These are phyloP conservation scores for Hymenoscyphus occultus DNA, from an alignment of 2,329 filamentous ascomycete species.

Conservation along the genomic window DNA sequence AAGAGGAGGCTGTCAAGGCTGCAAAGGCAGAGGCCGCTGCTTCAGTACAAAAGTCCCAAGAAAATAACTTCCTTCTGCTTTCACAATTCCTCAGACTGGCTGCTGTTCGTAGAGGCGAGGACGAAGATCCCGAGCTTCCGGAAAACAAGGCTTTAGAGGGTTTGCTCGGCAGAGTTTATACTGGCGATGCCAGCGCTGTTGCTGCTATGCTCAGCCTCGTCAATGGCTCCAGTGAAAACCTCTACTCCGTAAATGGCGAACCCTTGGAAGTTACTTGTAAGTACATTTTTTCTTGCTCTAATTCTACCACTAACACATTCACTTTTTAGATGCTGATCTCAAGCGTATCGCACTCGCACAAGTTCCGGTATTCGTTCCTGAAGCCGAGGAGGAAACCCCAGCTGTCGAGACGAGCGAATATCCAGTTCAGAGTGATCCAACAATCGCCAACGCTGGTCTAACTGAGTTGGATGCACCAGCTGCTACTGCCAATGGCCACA, in stretches of 20 bases:
- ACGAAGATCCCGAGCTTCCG: constrained; percentile 58
- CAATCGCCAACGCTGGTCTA: constrained; percentile 61
- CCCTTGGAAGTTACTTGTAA: constrained; percentile 69
- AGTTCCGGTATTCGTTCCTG: constrained; percentile 39
- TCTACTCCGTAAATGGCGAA: constrained; percentile 63
- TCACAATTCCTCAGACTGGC: constrained; percentile 80
- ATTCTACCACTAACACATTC: constrained; percentile 19
- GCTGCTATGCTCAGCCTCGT: constrained; percentile 74
- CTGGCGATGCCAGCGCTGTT: constrained; percentile 72
- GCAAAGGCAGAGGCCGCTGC: constrained; percentile 50
- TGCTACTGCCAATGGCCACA: constrained; percentile 44
- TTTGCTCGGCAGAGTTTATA: constrained; percentile 73
- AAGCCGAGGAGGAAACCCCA: constrained; percentile 36
- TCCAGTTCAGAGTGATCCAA: constrained; percentile 57
- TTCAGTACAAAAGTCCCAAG: constrained; percentile 54
- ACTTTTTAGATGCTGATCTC: constrained; percentile 53
- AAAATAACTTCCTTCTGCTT: constrained; percentile 64
- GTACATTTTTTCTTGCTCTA: constrained; percentile 31
- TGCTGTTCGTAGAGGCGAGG: constrained; percentile 70
- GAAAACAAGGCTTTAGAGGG: constrained; percentile 81
- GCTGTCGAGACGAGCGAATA: constrained; percentile 38
- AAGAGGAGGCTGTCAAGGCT: constrained; percentile 49
- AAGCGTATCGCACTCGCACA: constrained; percentile 56
- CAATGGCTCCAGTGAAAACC: constrained; percentile 65
- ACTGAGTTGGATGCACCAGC: constrained; percentile 60